Base-by-base conservation (phyloP, 2,329 filamentous ascomycete species). In the Diaporthe capsici region DNA sequence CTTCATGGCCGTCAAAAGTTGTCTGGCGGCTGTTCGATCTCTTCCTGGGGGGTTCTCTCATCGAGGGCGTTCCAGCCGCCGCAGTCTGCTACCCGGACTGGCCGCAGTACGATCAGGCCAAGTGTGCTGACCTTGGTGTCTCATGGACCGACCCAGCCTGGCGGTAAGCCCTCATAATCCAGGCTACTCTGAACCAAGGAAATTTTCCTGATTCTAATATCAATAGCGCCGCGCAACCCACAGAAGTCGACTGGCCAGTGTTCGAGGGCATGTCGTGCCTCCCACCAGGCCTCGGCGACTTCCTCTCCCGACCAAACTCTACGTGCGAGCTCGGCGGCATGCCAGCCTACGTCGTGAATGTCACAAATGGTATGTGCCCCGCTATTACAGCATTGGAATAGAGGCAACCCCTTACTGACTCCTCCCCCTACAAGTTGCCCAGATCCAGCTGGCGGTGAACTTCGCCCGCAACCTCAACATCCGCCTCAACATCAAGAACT, bases 401-500 rank as follows among this genome's bases (percentile, higher is more conserved):
- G 1, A 22, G 4, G n/a, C 4, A 22, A 5, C 1, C 10, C 2
- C 12, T 20, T 28, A 2, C 20, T n/a, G 3, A 51, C 44, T 25
- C 10, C 12, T 28, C 17, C 17, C 42, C 42, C 13, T 22, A 22
- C 9, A 20, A 67, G 74, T 87, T 0, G 83, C 83, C 8, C 85
- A 88, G 65, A 83, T 88, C 51, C 87, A 88, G 81, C 82, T 86
- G 4, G 85, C 86, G 0, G 79, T 88, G 61, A 88, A 88, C 79
- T 86, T 88, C 75, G 87, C 87, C 13, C 84, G 86, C 12, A 85
- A 84, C 60, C 78, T 82, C 4, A 88, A 88, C 78, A 80, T 90
- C 60, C 87, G 88, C 0, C 80, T 90, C 15, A 85, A 89, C 51
- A 82, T 90, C 75, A 85, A 85, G 77, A 88, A 90, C 81, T 90